A percentile compares a stretch with the other conserved stretches of the same genome.
Evolutionary conservation across 2,329 filamentous ascomycete species (phyloP).

Genomic region (Penicillium sp.): DNA sequence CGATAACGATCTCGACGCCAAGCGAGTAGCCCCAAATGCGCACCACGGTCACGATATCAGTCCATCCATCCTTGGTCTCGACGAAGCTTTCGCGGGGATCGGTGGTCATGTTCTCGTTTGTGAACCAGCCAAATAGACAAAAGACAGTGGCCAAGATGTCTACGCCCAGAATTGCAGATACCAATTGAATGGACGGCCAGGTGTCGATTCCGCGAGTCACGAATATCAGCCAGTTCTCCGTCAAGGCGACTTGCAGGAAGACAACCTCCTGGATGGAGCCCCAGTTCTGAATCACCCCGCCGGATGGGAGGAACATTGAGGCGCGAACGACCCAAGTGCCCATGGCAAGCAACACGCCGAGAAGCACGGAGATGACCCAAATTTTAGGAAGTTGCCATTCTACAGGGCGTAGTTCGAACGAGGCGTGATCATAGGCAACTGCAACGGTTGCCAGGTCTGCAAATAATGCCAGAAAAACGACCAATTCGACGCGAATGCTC

Average conservation of each 20-base stretch:
- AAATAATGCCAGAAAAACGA: constrained; percentile 75
- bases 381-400: constrained; percentile 81
- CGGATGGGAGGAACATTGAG: constrained; percentile 61
- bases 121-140: constrained; percentile 70
- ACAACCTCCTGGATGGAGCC: constrained; percentile 70
- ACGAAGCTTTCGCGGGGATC: constrained; percentile 22
- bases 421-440: constrained; percentile 77
- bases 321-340: constrained; percentile 71
- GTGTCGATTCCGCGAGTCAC: constrained; percentile 78
- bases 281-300: constrained; percentile 69
- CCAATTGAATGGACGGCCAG: constrained; percentile 66
- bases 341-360: constrained; percentile 62
- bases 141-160: constrained; percentile 68
- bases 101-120: constrained; percentile 43
- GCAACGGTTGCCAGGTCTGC: constrained; percentile 75
- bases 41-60: constrained; percentile 51
- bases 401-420: constrained; percentile 68
- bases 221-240: constrained; percentile 95
- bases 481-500: constrained; percentile 65
- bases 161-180: constrained; percentile 64
- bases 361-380: constrained; percentile 58
- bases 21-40: constrained; percentile 48
- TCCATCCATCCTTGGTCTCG: constrained; percentile 48
- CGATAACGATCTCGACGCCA: constrained; percentile 47
- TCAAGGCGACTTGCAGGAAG: constrained; percentile 84